Conservation (phyloP, 1,139 yeast genomes). For the Debaryomyces fabryi region DNA sequence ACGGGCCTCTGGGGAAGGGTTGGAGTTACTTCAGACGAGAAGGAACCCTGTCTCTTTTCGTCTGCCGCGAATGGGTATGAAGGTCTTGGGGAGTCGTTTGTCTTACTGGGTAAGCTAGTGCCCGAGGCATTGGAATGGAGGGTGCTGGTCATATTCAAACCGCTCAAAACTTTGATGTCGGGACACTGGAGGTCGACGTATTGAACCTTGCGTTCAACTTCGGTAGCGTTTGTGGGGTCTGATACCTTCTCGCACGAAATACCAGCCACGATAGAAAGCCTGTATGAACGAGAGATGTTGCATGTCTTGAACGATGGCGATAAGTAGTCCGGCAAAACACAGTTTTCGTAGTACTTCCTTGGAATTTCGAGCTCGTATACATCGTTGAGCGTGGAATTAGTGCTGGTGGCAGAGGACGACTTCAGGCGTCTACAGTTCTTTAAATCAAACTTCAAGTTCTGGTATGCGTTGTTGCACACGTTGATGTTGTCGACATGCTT, state of each 20-base stretch:
- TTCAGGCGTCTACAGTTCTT: conserved; percentile 33
- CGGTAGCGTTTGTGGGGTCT: conserved; percentile 24
- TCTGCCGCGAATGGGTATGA: background rate
- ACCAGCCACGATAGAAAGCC: conserved; percentile 46
- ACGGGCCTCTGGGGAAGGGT: conserved; percentile 8
- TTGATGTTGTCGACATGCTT: conserved; percentile 29
- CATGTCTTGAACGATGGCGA: conserved; percentile 62
- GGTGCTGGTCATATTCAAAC: conserved; percentile 34
- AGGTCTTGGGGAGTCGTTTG: background rate
- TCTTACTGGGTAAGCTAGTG: conserved; percentile 2
- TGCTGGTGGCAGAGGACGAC: conserved; percentile 27
- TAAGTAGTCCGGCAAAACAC: conserved; percentile 50
- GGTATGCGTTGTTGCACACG: conserved; percentile 35
- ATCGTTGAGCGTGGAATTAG: conserved; percentile 18
- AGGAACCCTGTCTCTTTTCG: background rate
- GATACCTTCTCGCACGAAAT: conserved; percentile 38
- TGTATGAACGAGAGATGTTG: conserved; percentile 54
- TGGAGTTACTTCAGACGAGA: background rate
- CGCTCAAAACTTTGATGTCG: conserved; percentile 46
- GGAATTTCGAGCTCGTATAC: conserved; percentile 53
- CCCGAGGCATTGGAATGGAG: conserved; percentile 21
- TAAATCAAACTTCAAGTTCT: conserved; percentile 46
- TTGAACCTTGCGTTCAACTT: conserved; percentile 24
- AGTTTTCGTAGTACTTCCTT: conserved; percentile 36
- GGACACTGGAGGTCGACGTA: conserved; percentile 38